Evolutionary conservation across 371 early-diverging fungal genomes (phyloP).

Genomic region (Capillidium rhysosporum): DNA sequence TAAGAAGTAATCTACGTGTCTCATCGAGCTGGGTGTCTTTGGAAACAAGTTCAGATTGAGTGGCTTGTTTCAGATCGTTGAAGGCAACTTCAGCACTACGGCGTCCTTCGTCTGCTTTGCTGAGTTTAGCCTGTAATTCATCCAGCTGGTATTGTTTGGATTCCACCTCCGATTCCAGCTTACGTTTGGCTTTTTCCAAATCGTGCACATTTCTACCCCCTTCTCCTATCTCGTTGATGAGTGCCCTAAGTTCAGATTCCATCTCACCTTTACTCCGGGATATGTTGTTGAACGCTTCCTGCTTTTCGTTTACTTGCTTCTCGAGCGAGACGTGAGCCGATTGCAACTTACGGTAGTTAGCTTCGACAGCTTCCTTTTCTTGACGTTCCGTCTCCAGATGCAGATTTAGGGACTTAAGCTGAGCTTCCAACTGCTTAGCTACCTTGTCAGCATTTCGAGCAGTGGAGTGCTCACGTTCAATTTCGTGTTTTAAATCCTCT

Average conservation of each 20-base stretch:
- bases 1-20: conserved; percentile 40
- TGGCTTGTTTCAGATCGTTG: conserved; percentile 30
- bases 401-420: conserved; percentile 23
- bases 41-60: conserved; percentile 36
- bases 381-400: conserved; percentile 40
- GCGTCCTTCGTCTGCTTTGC: conserved; percentile 42
- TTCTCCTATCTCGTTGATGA: conserved; percentile 63
- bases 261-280: conserved; percentile 41
- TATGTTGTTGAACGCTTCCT: conserved; percentile 21
- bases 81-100: conserved; percentile 36
- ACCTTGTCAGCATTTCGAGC: conserved; percentile 34
- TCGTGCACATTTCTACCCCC: conserved; percentile 54
- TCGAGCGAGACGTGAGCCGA: conserved; percentile 28
- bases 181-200: conserved; percentile 37
- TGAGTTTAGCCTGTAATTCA: conserved; percentile 27
- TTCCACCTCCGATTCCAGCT: conserved; percentile 33
- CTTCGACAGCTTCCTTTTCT: conserved; percentile 35
- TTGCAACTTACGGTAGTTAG: conserved; percentile 31
- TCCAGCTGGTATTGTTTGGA: conserved; percentile 35
- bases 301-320: conserved; percentile 30
- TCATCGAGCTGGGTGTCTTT: conserved; percentile 55
- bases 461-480: conserved; percentile 44
- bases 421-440: conserved; percentile 30
- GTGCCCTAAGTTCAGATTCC: conserved; percentile 39
- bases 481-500: conserved; percentile 45